Percentiles rank a stretch among this genome's conserved stretches.
Conservation (phyloP, 1,284 basidiomycete genomes). For the Grifola frondosa region DNA sequence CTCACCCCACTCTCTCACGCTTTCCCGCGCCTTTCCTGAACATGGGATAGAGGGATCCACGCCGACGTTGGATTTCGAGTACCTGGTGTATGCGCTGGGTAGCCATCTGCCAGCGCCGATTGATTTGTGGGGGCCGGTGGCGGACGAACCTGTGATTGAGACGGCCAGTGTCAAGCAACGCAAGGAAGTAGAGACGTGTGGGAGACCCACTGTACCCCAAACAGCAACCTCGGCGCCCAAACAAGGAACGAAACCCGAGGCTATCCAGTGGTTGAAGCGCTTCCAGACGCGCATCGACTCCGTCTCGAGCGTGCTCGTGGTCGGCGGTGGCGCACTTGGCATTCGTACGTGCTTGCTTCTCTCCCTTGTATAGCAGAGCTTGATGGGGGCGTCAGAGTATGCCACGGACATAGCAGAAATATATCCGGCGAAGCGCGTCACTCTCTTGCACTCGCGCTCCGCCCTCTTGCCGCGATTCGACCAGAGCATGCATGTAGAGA, state of each 20-base stretch:
- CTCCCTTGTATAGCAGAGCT: not conserved
- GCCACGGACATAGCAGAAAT: slow-evolving; percentile 68
- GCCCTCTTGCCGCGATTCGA: slow-evolving; percentile 63
- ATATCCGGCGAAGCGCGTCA: slow-evolving; percentile 58
- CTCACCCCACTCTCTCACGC: slow-evolving; percentile 42
- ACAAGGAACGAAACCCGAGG: slow-evolving; percentile 46
- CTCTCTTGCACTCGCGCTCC: slow-evolving; percentile 65
- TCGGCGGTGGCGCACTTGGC: slow-evolving; percentile 63
- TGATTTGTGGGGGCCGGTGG: slow-evolving; percentile 47
- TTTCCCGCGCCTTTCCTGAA: slow-evolving; percentile 48
- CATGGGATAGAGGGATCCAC: slow-evolving; percentile 33
- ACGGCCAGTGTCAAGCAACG: slow-evolving; percentile 9
- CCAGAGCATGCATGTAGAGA: slow-evolving; percentile 52
- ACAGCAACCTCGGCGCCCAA: slow-evolving; percentile 6
- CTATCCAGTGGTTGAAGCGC: slow-evolving; percentile 46
- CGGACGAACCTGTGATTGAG: slow-evolving; percentile 13
- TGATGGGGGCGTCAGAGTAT: no score
- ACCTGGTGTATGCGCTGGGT: slow-evolving; percentile 58
- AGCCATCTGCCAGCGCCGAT: slow-evolving; percentile 57
- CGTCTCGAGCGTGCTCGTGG: slow-evolving; percentile 49
- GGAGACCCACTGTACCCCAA: not conserved
- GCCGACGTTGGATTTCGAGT: slow-evolving; percentile 45
- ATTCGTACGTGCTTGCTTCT: slow-evolving; percentile 46
- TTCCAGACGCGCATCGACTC: slow-evolving; percentile 45
- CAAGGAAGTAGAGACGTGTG: not conserved